Percentiles rank a stretch among this genome's conserved stretches.
Conservation (phyloP, 225 moss, liverwort and hornwort species). For the Polytrichum formosum region DNA sequence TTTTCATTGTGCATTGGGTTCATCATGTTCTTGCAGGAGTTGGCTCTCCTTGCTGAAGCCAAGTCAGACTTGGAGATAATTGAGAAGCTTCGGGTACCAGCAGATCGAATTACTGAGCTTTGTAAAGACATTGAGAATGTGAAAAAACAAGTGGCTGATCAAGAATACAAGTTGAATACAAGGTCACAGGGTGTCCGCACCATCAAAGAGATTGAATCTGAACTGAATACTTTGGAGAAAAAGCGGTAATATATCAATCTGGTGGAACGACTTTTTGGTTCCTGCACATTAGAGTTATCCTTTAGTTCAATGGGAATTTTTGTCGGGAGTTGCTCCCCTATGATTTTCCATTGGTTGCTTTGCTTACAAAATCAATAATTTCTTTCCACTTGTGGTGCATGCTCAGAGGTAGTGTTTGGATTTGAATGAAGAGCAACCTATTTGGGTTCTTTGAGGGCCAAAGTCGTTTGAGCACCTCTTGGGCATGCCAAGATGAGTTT, state of each 20-base stretch:
- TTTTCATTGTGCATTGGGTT: not conserved
- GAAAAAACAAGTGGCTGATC: slow-evolving; percentile 68
- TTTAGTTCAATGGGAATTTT: too few species aligned
- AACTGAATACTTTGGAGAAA: slow-evolving; percentile 49
- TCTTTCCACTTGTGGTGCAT: too few species aligned
- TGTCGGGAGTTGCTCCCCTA: too few species aligned
- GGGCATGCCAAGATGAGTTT: too few species aligned
- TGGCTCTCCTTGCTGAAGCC: slow-evolving; percentile 80
- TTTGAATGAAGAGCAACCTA: too few species aligned
- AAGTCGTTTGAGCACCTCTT: too few species aligned
- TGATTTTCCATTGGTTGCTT: too few species aligned
- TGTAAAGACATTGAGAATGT: slow-evolving; percentile 70
- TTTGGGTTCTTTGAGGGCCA: too few species aligned
- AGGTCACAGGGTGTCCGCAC: slow-evolving; percentile 59
- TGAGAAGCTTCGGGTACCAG: slow-evolving; percentile 69
- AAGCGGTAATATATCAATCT: slow-evolving; percentile 43
- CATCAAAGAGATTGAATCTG: slow-evolving; percentile 58
- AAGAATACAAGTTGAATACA: slow-evolving; percentile 68
- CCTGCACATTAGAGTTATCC: too few species aligned
- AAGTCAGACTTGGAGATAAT: slow-evolving; percentile 66
- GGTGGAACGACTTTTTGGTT: too few species aligned
- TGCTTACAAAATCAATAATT: too few species aligned
- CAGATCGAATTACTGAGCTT: slow-evolving; percentile 77
- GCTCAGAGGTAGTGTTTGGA: too few species aligned
- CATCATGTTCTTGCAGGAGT: slow-evolving; percentile 48